Percentiles rank a stretch among this genome's conserved stretches.
Conservation (phyloP, 345 rosid genomes). For the Bruguiera gymnorhiza region DNA sequence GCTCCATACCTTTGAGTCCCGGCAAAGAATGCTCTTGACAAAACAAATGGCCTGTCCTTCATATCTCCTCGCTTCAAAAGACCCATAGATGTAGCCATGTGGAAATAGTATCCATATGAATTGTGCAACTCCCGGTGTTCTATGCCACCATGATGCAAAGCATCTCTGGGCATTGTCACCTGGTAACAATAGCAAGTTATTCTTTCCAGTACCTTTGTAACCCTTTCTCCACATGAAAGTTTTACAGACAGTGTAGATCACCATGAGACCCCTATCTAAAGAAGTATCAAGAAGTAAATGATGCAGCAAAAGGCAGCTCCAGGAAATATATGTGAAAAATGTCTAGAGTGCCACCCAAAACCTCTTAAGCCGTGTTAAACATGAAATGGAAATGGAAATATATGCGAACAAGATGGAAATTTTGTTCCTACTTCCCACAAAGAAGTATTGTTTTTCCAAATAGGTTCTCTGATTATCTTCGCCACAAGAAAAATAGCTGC, state of each 20-base stretch:
- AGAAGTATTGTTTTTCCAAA: no score
- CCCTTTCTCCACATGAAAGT: background rate
- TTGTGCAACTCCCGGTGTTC: constrained; percentile 96
- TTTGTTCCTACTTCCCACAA: no score
- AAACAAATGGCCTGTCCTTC: constrained; percentile 92
- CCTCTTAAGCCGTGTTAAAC: no score
- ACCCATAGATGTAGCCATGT: constrained; percentile 98
- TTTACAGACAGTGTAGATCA: background rate
- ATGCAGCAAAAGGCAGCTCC: no score
- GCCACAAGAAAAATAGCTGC: no score
- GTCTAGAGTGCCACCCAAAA: no score
- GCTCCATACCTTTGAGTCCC: constrained; percentile 98
- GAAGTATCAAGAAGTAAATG: no score
- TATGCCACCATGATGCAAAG: constrained; percentile 70
- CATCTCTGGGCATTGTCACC: constrained; percentile 98
- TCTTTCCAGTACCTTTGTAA: background rate
- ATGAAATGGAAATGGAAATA: no score
- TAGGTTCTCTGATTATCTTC: no score
- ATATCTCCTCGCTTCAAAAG: constrained; percentile 85
- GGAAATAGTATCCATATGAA: constrained; percentile 89
- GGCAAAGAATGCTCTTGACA: constrained; percentile 91
- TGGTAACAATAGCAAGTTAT: constrained; percentile 24
- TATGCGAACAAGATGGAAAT: no score
- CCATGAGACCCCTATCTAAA: background rate
- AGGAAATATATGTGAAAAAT: no score